phyloP scores from a whole-genome alignment of 768 basidiomycete species.

The Mycena metata region DNA sequence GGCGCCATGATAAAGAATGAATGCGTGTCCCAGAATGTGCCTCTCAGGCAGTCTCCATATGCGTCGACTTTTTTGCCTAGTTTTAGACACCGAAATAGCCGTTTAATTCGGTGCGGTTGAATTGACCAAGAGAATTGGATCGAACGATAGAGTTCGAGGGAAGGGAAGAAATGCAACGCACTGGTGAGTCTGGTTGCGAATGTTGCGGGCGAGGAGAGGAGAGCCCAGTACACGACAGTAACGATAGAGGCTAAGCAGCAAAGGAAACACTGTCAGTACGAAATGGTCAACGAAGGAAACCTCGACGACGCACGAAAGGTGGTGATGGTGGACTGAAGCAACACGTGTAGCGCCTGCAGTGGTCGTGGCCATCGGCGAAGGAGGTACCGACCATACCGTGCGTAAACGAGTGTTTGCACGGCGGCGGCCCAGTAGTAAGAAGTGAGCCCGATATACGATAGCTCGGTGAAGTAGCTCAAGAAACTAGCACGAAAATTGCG shows the following conservation, averaged over 20 bases:
- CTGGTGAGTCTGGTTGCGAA: slow-evolving; percentile 56
- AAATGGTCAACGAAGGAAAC: not conserved
- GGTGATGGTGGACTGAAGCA: slow-evolving; percentile 63
- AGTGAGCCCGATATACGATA: slow-evolving; percentile 72
- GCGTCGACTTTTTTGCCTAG: too few relatives aligned
- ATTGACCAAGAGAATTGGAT: too few relatives aligned
- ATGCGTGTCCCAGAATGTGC: too few relatives aligned
- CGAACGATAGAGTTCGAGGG: too few relatives aligned
- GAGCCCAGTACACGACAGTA: slow-evolving; percentile 72
- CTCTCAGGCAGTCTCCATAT: too few relatives aligned
- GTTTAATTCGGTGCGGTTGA: too few relatives aligned
- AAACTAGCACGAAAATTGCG: not conserved
- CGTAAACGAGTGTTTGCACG: slow-evolving; percentile 65
- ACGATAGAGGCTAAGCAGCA: slow-evolving; percentile 68
- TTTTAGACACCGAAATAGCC: too few relatives aligned
- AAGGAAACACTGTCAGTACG: too few relatives aligned
- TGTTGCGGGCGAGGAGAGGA: slow-evolving; percentile 59
- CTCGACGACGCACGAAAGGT: slow-evolving; percentile 66
- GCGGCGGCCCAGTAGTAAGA: slow-evolving; percentile 74
- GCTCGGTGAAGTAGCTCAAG: slow-evolving; percentile 73
- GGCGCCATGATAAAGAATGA: too few relatives aligned
- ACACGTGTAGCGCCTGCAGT: slow-evolving; percentile 69
- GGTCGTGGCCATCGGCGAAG: slow-evolving; percentile 70
- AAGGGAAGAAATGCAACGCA: slow-evolving; percentile 47
- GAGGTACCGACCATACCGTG: slow-evolving; percentile 57